Evolutionary conservation across 2,329 filamentous ascomycete genomes (phyloP).

Genomic region (Lachnellula arida): DNA sequence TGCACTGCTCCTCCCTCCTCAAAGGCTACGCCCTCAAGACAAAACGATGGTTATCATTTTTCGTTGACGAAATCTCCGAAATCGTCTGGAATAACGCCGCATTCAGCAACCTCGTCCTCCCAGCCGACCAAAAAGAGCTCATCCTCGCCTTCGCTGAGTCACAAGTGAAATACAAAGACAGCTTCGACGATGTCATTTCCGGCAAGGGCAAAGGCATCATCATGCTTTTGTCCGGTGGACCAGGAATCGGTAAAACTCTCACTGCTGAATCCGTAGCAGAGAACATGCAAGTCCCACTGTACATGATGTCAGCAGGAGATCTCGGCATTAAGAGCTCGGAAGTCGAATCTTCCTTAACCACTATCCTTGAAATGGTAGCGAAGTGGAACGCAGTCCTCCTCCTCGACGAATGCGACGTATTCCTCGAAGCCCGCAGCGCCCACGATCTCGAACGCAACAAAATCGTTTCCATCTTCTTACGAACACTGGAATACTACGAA

Average conservation of each 20-base stretch:
- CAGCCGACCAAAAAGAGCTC: constrained; percentile 46
- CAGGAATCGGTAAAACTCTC: constrained; percentile 46
- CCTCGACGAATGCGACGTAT: constrained; percentile 36
- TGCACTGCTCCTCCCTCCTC: constrained; percentile 38
- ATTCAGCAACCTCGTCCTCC: constrained; percentile 46
- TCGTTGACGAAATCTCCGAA: constrained; percentile 40
- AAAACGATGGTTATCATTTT: constrained; percentile 47
- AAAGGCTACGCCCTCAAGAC: constrained; percentile 46
- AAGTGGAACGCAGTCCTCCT: constrained; percentile 52
- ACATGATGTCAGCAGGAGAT: constrained; percentile 40
- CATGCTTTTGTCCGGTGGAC: constrained; percentile 44
- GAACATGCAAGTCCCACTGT: constrained; percentile 25
- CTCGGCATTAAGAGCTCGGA: constrained; percentile 38
- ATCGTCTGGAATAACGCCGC: constrained; percentile 46
- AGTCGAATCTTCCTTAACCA: constrained; percentile 36
- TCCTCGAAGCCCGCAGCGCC: constrained; percentile 30
- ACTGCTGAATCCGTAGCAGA: constrained; percentile 29
- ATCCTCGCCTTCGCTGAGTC: constrained; percentile 47
- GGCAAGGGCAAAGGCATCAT: constrained; percentile 50
- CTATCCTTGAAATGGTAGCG: constrained; percentile 68
- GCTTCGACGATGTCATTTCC: constrained; percentile 48
- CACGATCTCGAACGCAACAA: constrained; percentile 37
- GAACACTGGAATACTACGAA: constrained; percentile 36
- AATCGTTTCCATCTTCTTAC: constrained; percentile 36
- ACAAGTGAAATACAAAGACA: constrained; percentile 38